Percentiles rank a stretch among this genome's conserved stretches.
Evolutionary conservation across 495 filamentous ascomycete species (phyloP).

Genomic region (Neurospora tetrasperma): DNA sequence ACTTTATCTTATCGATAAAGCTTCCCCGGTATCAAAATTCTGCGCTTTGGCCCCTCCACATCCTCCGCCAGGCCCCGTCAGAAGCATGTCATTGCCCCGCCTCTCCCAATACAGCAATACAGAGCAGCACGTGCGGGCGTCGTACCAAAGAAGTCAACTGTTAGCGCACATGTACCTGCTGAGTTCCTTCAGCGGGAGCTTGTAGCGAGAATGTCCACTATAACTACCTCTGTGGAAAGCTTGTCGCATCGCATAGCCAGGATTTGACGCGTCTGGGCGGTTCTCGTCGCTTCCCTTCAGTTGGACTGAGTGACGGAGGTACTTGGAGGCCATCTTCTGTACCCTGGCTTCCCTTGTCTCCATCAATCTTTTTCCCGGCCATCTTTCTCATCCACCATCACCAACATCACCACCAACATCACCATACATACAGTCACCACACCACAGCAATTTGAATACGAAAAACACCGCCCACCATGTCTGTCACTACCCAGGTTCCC

Average conservation of each 20-base stretch:
- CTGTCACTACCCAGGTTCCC: constrained; percentile 16
- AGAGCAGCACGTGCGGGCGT: not conserved
- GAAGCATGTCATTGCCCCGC: not conserved
- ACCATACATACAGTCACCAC: not conserved
- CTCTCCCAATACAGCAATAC: not conserved
- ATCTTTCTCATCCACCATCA: not conserved
- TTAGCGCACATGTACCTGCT: not conserved
- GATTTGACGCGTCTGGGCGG: not conserved
- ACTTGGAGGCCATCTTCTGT: not conserved
- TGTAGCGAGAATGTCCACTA: not conserved
- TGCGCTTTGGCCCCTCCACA: not conserved
- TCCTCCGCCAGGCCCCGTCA: not conserved
- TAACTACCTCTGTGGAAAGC: not conserved
- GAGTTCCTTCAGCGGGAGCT: not conserved
- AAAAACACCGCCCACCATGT: not conserved
- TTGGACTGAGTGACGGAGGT: not conserved
- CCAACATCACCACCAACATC: not conserved
- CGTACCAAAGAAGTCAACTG: not conserved
- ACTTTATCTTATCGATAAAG: not conserved
- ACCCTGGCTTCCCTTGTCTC: not conserved
- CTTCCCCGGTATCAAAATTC: not conserved
- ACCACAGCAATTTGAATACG: not conserved
- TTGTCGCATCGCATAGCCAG: not conserved
- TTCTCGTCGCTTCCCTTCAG: not conserved
- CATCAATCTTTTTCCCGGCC: not conserved